phyloP scores from a whole-genome alignment of 305 asterid species.

The Solanum aculeatissimum region DNA sequence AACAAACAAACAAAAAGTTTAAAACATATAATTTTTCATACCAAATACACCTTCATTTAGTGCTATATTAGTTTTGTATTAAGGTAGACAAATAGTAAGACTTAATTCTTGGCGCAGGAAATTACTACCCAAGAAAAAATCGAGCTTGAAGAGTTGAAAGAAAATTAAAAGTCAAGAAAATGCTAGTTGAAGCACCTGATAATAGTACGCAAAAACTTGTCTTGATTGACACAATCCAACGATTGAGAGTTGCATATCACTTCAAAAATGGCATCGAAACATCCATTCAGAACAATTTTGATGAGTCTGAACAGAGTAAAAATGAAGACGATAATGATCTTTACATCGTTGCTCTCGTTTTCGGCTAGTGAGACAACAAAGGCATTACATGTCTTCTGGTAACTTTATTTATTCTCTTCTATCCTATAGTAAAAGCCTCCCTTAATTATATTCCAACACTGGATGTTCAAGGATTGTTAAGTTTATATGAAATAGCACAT shows the following conservation, averaged over 20 bases:
- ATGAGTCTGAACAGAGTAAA: background rate
- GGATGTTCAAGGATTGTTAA: background rate
- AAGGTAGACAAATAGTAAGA: no score
- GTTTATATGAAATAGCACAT: background rate
- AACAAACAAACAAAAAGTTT: no score
- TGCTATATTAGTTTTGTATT: background rate
- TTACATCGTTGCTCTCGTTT: background rate
- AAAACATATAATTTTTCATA: no score
- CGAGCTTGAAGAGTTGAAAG: background rate
- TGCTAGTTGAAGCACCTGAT: background rate
- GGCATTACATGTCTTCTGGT: conserved; percentile 20
- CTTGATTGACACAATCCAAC: background rate
- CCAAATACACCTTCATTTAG: background rate
- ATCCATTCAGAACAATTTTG: background rate
- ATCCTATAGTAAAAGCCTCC: no score
- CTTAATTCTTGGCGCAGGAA: background rate
- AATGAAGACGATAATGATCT: background rate
- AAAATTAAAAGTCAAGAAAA: background rate
- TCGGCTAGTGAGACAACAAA: conserved; percentile 19
- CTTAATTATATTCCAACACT: no score
- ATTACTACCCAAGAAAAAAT: background rate
- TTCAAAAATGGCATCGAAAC: background rate
- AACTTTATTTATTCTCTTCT: background rate
- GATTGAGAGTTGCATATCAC: background rate
- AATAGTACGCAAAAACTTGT: background rate